Evolutionary conservation across 495 filamentous ascomycete species (phyloP).

Genomic region (Aspergillus asperescens): DNA sequence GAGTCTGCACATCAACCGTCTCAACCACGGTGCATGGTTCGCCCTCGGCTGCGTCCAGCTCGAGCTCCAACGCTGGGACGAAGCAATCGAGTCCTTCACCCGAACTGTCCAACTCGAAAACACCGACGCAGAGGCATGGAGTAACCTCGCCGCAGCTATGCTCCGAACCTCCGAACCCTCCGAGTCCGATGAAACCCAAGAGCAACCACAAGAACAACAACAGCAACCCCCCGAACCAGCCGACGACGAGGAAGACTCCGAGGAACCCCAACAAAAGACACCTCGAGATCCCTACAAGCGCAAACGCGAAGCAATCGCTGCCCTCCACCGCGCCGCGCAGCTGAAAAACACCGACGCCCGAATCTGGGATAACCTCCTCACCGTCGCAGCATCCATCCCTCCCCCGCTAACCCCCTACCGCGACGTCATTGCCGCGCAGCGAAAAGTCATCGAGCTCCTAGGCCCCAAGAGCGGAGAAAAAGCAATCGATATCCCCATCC

Average conservation of each 20-base stretch:
- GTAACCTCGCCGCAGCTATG: slow-evolving; percentile 83
- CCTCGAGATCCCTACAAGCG: slow-evolving; percentile 51
- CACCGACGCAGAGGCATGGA: slow-evolving; percentile 87
- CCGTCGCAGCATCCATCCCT: slow-evolving; percentile 68
- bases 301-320: slow-evolving; percentile 67
- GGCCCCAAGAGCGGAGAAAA: slow-evolving; percentile 62
- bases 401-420: slow-evolving; percentile 65
- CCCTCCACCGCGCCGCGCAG: slow-evolving; percentile 76
- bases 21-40: slow-evolving; percentile 82
- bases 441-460: slow-evolving; percentile 70
- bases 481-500: slow-evolving; percentile 67
- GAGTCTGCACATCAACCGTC: slow-evolving; percentile 69
- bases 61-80: slow-evolving; percentile 65
- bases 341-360: slow-evolving; percentile 78
- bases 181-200: slow-evolving; percentile 19
- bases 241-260: slow-evolving; percentile 20
- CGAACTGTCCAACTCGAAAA: slow-evolving; percentile 77
- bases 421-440: slow-evolving; percentile 68
- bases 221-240: slow-evolving; percentile 12
- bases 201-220: background rate
- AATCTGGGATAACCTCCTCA: slow-evolving; percentile 94
- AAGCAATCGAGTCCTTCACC: slow-evolving; percentile 81
- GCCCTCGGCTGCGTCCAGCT: slow-evolving; percentile 83
- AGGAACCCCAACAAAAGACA: background rate
- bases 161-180: slow-evolving; percentile 42